phyloP scores from a whole-genome alignment of 1,284 basidiomycete species.

The Trametes sp. region DNA sequence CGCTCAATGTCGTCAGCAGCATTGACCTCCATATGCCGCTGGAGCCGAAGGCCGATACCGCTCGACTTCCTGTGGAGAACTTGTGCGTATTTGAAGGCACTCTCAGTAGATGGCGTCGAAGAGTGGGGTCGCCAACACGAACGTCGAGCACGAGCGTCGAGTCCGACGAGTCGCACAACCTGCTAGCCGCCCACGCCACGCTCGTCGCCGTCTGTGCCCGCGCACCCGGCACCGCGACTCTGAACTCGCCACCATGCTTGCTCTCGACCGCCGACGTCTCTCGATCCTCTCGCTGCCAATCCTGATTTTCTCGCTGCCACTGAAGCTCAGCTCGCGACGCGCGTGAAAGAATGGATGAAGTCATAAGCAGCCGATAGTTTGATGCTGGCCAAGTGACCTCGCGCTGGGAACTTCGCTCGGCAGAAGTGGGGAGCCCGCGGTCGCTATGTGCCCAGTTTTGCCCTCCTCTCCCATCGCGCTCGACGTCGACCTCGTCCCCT shows the following conservation, averaged over 20 bases:
- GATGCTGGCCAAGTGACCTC: slow-evolving; percentile 2
- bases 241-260: neutral
- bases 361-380: neutral
- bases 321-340: neutral
- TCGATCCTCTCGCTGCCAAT: neutral
- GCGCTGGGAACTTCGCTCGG: neutral
- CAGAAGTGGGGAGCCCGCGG: neutral
- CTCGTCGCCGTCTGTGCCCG: neutral
- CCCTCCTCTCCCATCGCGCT: slow-evolving; percentile 18
- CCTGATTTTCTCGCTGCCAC: neutral
- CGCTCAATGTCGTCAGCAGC: slow-evolving; percentile 8
- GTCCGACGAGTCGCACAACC: neutral
- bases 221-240: too few species aligned
- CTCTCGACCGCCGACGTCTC: too few species aligned
- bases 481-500: slow-evolving; percentile 7
- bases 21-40: slow-evolving; percentile 2
- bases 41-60: neutral
- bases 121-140: too few species aligned
- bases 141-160: neutral
- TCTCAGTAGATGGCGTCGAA: too few species aligned
- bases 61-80: too few species aligned
- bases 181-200: too few species aligned
- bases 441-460: slow-evolving; percentile 1
- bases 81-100: neutral
- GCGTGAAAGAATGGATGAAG: neutral